Conservation (phyloP, 495 filamentous ascomycete genomes). For the Penicillium silybi region DNA sequence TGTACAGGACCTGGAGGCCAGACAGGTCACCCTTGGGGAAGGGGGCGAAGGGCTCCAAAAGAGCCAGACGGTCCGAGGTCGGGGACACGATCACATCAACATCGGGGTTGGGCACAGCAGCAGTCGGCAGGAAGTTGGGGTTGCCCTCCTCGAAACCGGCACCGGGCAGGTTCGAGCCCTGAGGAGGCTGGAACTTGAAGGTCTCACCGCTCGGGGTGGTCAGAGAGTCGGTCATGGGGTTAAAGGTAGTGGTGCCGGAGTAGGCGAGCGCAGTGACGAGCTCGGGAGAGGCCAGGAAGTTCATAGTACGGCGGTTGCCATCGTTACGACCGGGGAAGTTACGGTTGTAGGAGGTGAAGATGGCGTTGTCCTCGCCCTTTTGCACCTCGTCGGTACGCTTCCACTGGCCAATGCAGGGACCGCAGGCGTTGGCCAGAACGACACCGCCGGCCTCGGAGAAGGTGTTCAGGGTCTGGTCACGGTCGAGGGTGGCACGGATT, state of each 20-base stretch:
- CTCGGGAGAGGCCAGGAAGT: slow-evolving; percentile 95
- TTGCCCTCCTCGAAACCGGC: slow-evolving; percentile 79
- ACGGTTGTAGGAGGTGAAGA: slow-evolving; percentile 95
- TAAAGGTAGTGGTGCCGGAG: slow-evolving; percentile 89
- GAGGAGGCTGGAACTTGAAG: slow-evolving; percentile 84
- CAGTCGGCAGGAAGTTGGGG: slow-evolving; percentile 66
- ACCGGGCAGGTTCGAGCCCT: slow-evolving; percentile 70
- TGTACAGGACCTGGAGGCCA: slow-evolving; percentile 71
- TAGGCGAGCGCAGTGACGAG: slow-evolving; percentile 95
- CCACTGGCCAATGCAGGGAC: slow-evolving; percentile 96
- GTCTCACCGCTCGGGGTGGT: slow-evolving; percentile 72
- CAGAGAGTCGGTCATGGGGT: slow-evolving; percentile 85
- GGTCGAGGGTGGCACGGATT: slow-evolving; percentile 87
- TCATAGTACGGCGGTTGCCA: slow-evolving; percentile 94
- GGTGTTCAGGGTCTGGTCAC: slow-evolving; percentile 77
- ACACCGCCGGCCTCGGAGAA: slow-evolving; percentile 86
- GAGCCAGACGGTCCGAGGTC: slow-evolving; percentile 78
- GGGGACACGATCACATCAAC: slow-evolving; percentile 70
- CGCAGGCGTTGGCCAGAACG: slow-evolving; percentile 92
- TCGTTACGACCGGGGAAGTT: slow-evolving; percentile 98
- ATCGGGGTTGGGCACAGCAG: slow-evolving; percentile 57
- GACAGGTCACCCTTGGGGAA: slow-evolving; percentile 75
- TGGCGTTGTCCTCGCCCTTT: slow-evolving; percentile 89
- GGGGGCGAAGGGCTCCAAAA: slow-evolving; percentile 84
- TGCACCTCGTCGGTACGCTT: slow-evolving; percentile 77